Conservation (phyloP, 2,329 filamentous ascomycete species). For the Fusarium anguioides region DNA sequence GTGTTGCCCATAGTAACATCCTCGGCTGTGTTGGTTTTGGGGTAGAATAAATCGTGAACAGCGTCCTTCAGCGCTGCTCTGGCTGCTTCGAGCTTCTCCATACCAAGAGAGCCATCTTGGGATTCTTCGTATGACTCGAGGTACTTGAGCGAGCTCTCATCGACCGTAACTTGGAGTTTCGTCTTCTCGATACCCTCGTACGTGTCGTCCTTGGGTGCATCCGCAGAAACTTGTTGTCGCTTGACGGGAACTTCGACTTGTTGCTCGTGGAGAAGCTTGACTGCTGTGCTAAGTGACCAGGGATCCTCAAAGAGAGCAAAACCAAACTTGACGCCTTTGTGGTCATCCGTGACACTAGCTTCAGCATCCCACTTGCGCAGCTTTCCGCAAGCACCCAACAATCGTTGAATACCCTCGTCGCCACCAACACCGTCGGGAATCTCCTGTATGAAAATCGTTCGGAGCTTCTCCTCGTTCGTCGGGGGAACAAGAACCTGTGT, state of each 20-base stretch:
- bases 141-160: constrained; percentile 85
- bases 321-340: constrained; percentile 87
- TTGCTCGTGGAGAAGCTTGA: constrained; percentile 85
- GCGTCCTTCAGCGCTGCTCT: constrained; percentile 74
- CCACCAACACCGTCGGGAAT: constrained; percentile 82
- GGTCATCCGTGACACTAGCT: constrained; percentile 68
- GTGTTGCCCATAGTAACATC: constrained; percentile 78
- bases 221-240: constrained; percentile 69
- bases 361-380: constrained; percentile 88
- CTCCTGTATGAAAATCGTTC: constrained; percentile 89
- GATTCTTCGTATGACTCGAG: constrained; percentile 82
- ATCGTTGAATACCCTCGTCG: constrained; percentile 81
- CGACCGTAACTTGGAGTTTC: constrained; percentile 78
- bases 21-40: constrained; percentile 62
- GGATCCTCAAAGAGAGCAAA: constrained; percentile 96
- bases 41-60: constrained; percentile 78
- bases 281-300: constrained; percentile 85
- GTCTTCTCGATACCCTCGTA: constrained; percentile 73
- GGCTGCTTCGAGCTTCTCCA: constrained; percentile 77
- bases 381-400: constrained; percentile 80
- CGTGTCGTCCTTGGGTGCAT: constrained; percentile 56
- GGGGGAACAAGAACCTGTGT: constrained; percentile 82
- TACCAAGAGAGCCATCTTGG: constrained; percentile 70
- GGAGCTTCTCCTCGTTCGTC: constrained; percentile 88
- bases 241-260: constrained; percentile 85